Base-by-base conservation (phyloP, 441 rosid species). In the Gossypium trilobum region DNA sequence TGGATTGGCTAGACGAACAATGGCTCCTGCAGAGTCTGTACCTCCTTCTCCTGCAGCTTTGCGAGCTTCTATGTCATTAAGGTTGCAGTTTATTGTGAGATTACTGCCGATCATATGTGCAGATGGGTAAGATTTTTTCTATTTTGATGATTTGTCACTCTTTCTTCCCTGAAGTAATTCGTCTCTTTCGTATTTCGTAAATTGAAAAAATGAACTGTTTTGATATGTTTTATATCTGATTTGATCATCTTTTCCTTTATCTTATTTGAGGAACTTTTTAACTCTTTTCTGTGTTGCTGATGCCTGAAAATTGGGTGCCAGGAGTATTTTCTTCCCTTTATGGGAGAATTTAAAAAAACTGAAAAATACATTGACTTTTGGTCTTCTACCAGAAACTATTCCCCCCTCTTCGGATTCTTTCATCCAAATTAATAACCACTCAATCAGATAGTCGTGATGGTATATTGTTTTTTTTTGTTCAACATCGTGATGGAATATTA, bases 1-100 rank as follows among this genome's bases (percentile, higher is more conserved):
- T 68, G 90, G 93, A 73, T 70, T 90, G 80, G 89, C 87, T 57
- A 86, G 91, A 87, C 85, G 93, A 78, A 77, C 84, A 61, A 63
- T 82, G 19, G 88, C 71, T 48, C 78, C 81, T 33, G 75, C 81
- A 22, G 99, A 96, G 77, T 78, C 91, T 80, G 52, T 78, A 19
- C 86, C 86, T 22, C 89, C 95, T 58, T 82, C 98, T 57, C 89
- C 97, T 71, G 85, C 88, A 73, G 99, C 96, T 66, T 76, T 93
- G 77, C 91, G 93, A 76, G 90, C 97, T 77, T 96, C 99, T 31
- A 77, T 93, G 86, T 87, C 89, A 42, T 59, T 96, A 78, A 92
- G 98, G 78, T 82, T 91, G 88, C 98, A 91, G 68, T 87, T 96
- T 77, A 85, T 96, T 71, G 77, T 93, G 71, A 85, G 96, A 79